phyloP scores from a whole-genome alignment of 345 rosid species.

The Ceriops decandra region DNA sequence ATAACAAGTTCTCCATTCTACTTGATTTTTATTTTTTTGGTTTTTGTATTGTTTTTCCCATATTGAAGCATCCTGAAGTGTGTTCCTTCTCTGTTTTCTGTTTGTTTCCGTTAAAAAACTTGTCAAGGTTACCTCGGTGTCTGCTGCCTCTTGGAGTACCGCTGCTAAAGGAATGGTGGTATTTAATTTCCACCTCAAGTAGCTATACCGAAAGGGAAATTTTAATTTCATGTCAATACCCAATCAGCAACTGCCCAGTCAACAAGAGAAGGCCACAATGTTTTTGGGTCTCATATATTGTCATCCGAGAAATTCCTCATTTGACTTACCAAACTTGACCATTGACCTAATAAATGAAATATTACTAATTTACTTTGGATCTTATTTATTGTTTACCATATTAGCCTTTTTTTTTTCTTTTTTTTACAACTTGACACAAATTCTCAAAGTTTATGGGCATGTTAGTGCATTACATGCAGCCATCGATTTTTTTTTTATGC shows the following conservation, averaged over 20 bases:
- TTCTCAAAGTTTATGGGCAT: no score
- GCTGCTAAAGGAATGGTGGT: constrained; percentile 60
- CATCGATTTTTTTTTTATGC: no score
- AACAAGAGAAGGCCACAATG: background rate
- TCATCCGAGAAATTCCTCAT: background rate
- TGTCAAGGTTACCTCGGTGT: constrained; percentile 45
- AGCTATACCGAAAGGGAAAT: background rate
- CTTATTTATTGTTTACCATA: no score
- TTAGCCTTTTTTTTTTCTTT: no score
- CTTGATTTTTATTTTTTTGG: background rate
- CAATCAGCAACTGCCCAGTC: background rate
- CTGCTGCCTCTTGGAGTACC: constrained; percentile 42
- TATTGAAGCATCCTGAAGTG: background rate
- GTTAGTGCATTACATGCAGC: no score
- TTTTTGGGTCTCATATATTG: background rate
- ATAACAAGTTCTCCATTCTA: no score
- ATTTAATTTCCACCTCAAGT: background rate
- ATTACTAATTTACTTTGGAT: no score
- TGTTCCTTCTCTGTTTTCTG: background rate
- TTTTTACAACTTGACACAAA: no score
- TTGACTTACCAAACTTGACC: background rate
- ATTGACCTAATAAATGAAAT: no score
- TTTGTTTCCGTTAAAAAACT: constrained; percentile 23
- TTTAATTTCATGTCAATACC: background rate
- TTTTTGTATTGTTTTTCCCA: background rate